phyloP scores from a whole-genome alignment of 164 flowering plant species.

The Malania oleifera region DNA sequence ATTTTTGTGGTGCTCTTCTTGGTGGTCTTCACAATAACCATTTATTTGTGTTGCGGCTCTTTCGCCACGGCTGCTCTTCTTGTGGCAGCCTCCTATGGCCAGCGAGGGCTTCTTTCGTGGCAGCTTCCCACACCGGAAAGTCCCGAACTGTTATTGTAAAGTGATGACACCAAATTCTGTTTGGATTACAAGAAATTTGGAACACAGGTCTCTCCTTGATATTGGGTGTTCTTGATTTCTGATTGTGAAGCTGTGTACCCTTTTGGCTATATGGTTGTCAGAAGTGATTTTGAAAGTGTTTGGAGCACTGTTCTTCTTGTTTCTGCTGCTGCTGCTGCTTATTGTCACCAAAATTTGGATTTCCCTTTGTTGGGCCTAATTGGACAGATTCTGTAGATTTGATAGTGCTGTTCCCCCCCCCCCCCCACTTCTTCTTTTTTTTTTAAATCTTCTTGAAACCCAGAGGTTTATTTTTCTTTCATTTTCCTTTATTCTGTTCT shows the following conservation, averaged over 20 bases:
- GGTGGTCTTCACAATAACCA: too few species aligned
- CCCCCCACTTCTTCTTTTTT: slow-evolving; percentile 1
- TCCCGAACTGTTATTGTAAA: too few species aligned
- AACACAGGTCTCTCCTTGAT: slow-evolving; percentile 17
- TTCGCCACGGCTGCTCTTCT: too few species aligned
- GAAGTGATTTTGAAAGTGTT: slow-evolving; percentile 7
- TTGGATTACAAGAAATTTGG: slow-evolving; percentile 16
- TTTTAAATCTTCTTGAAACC: neutral
- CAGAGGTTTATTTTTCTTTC: too few species aligned
- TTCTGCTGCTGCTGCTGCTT: slow-evolving; percentile 6
- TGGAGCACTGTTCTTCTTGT: slow-evolving; percentile 1
- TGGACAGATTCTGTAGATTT: slow-evolving; percentile 24
- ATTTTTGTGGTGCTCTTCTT: too few species aligned
- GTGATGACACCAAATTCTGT: slow-evolving; percentile 10
- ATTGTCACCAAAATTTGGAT: slow-evolving; percentile 9
- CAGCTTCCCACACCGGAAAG: too few species aligned
- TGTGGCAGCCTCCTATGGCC: too few species aligned
- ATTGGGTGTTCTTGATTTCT: slow-evolving; percentile 10
- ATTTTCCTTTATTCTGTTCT: too few species aligned
- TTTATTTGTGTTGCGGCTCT: too few species aligned
- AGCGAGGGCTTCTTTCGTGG: too few species aligned
- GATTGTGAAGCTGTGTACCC: slow-evolving; percentile 10
- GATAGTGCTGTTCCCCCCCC: slow-evolving; percentile 18
- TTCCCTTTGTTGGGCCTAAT: slow-evolving; percentile 15
- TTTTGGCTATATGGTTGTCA: neutral